These are phyloP conservation scores for Leptodontidium sp. DNA, from an alignment of 2,329 filamentous ascomycete species.

Conservation along the genomic window DNA sequence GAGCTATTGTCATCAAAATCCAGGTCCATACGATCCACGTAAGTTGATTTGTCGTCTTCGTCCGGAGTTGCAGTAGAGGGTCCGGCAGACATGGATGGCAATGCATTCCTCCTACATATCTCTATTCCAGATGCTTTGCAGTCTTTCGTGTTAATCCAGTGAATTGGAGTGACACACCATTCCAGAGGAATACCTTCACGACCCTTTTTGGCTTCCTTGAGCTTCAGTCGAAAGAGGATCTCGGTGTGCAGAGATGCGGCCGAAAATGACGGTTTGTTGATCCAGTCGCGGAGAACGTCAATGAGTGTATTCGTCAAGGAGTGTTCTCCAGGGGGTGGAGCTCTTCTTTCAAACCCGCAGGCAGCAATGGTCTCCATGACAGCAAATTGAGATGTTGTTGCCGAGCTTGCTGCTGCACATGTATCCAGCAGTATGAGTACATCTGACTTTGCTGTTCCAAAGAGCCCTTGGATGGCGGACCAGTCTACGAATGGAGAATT, in stretches of 20 bases:
- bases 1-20: slow-evolving; percentile 1
- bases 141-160: slow-evolving; percentile 6
- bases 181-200: not conserved
- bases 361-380: slow-evolving; percentile 9
- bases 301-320: slow-evolving; percentile 7
- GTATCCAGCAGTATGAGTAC: slow-evolving; percentile 10
- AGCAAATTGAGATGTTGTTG: slow-evolving; percentile 2
- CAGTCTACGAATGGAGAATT: slow-evolving; percentile 9
- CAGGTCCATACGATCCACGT: not conserved
- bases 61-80: not conserved
- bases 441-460: slow-evolving; percentile 8
- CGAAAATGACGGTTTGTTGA: not conserved
- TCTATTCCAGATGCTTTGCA: slow-evolving; percentile 7
- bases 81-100: not conserved
- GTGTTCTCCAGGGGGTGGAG: slow-evolving; percentile 8
- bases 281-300: not conserved
- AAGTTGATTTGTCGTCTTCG: slow-evolving; percentile 4
- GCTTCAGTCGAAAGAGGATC: slow-evolving; percentile 5
- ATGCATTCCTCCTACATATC: not conserved
- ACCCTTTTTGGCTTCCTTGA: not conserved
- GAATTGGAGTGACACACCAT: slow-evolving; percentile 11
- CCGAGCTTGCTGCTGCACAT: slow-evolving; percentile 3
- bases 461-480: slow-evolving; percentile 5
- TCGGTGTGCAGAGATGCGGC: slow-evolving; percentile 5
- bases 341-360: slow-evolving; percentile 3